Conservation (phyloP, 495 filamentous ascomycete species). For the Xylaria flabelliformis region DNA sequence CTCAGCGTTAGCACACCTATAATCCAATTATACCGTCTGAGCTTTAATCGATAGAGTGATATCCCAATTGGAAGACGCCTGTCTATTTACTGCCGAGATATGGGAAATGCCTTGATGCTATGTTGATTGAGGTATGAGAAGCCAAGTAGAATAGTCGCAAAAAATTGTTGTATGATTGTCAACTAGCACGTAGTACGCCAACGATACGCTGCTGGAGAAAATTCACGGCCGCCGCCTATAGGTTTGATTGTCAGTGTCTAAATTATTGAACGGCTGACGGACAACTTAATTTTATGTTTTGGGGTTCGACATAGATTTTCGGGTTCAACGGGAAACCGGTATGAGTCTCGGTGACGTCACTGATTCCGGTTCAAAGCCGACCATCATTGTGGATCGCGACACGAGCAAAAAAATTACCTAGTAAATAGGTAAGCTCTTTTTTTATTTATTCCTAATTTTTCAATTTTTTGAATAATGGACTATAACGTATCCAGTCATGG, state of each 20-base stretch:
- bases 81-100: neutral
- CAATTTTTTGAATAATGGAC: neutral
- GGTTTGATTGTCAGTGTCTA: neutral
- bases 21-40: neutral
- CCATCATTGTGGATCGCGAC: neutral
- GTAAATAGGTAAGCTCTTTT: neutral
- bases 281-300: neutral
- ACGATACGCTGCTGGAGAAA: neutral
- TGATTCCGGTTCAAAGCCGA: neutral
- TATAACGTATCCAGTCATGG: neutral
- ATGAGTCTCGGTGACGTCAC: constrained; percentile 22
- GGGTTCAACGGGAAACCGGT: neutral
- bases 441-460: neutral
- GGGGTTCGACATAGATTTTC: neutral
- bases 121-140: neutral
- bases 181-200: neutral
- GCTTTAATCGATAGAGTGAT: neutral
- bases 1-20: neutral
- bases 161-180: neutral
- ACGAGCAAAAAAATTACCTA: neutral
- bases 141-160: neutral
- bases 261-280: neutral
- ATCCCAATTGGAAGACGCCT: neutral
- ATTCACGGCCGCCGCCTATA: neutral
- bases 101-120: neutral